Evolutionary conservation across 495 filamentous ascomycete genomes (phyloP).

Genomic region (Bathelium albidoporum): DNA sequence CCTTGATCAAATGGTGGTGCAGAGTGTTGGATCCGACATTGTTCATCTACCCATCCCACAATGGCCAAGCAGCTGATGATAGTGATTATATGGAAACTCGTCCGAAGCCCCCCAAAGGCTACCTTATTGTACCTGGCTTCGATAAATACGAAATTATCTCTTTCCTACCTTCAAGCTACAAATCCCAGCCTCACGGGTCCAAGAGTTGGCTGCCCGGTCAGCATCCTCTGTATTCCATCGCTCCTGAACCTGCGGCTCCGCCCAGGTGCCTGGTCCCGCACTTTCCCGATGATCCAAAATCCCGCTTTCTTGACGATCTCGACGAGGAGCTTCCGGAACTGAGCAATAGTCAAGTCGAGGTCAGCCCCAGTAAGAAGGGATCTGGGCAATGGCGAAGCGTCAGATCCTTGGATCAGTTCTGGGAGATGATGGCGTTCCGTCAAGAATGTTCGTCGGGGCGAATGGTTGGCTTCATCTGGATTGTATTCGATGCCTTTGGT

Average conservation of each 20-base stretch:
- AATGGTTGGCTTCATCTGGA: slow-evolving; percentile 88
- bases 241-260: slow-evolving; percentile 48
- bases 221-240: slow-evolving; percentile 58
- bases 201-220: slow-evolving; percentile 25
- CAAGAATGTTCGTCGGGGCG: slow-evolving; percentile 91
- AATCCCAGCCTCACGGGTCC: slow-evolving; percentile 9
- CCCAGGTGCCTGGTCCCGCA: slow-evolving; percentile 77
- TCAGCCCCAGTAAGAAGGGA: slow-evolving; percentile 27
- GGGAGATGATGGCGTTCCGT: slow-evolving; percentile 96
- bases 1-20: slow-evolving; percentile 93
- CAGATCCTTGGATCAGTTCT: slow-evolving; percentile 77
- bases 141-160: slow-evolving; percentile 32
- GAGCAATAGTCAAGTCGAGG: slow-evolving; percentile 27
- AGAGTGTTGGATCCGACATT: slow-evolving; percentile 68
- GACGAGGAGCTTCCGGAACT: slow-evolving; percentile 61
- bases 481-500: slow-evolving; percentile 48
- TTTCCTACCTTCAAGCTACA: not conserved
- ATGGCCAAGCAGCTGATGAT: slow-evolving; percentile 19
- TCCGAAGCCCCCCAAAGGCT: slow-evolving; percentile 43
- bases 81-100: slow-evolving; percentile 10
- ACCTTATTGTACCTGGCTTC: slow-evolving; percentile 77
- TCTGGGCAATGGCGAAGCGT: slow-evolving; percentile 74
- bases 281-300: slow-evolving; percentile 94
- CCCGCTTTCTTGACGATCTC: slow-evolving; percentile 78
- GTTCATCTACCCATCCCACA: not conserved